A percentile compares a stretch with the other conserved stretches of the same genome.
Evolutionary conservation across 768 basidiomycete species (phyloP).

Genomic region (Serendipita indica): DNA sequence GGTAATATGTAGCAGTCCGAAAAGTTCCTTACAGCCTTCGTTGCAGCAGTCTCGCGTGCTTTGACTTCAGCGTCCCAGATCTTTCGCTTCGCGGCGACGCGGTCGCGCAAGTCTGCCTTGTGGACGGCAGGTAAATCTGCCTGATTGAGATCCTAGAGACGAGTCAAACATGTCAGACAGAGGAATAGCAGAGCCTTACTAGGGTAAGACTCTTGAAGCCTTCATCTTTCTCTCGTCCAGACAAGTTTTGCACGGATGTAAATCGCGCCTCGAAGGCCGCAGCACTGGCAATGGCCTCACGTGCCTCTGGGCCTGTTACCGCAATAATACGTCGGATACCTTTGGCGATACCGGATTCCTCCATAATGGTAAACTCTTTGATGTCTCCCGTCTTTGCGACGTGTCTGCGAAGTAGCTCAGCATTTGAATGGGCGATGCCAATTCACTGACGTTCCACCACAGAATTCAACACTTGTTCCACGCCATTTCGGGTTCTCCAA

Average conservation of each 20-base stretch:
- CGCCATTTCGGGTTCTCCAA: constrained; percentile 86
- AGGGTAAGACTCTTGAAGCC: constrained; percentile 67
- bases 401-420: constrained; percentile 38
- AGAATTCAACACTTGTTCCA: constrained; percentile 86
- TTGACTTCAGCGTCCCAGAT: constrained; percentile 74
- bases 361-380: constrained; percentile 87
- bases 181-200: constrained; percentile 29
- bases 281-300: constrained; percentile 59
- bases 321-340: constrained; percentile 91
- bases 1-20: background rate
- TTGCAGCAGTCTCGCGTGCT: constrained; percentile 59
- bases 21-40: constrained; percentile 47
- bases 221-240: constrained; percentile 73
- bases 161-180: background rate
- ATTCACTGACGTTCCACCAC: constrained; percentile 80
- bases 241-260: constrained; percentile 40
- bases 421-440: background rate
- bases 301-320: constrained; percentile 87
- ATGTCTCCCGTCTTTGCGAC: constrained; percentile 95
- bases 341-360: constrained; percentile 96
- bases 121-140: constrained; percentile 75
- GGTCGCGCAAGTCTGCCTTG: constrained; percentile 68
- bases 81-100: constrained; percentile 55
- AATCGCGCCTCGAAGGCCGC: constrained; percentile 47
- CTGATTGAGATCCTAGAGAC: constrained; percentile 68